Evolutionary conservation across 2,329 filamentous ascomycete genomes (phyloP), one percentile per base, ranked within the genome.

Genomic region (Nannizziopsis barbatae): DNA sequence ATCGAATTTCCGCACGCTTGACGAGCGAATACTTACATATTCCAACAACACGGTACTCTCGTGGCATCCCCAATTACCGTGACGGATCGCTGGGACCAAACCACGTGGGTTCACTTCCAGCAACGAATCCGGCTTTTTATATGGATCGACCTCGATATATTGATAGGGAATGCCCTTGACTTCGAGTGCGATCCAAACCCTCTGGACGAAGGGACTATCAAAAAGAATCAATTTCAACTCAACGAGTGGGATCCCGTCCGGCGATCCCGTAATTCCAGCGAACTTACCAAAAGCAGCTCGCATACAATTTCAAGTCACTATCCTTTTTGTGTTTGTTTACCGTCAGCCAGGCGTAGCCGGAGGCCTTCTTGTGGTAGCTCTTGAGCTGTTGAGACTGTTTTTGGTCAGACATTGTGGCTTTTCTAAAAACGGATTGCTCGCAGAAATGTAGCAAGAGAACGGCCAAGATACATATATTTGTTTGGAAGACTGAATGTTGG

Each of bases 131-230:
- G 81, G 84, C 53, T 84, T 84, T 56, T 81, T 78, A 61, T 86
- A 88, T 6, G 86, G 84, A 59, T 93, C 84, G 40, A 86, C 80
- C 65, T 94, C 87, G 57, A 87, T 81, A 65, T 93, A 94, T 61
- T 93, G 85, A 61, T 94, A 94, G 33, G 77, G 70, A 7, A 92
- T 73, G 14, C 78, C 75, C 62, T 92, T 92, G 57, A 81, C 73
- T 63, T 94, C 86, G 32, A 94, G 73, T 1, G 86, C 84, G 54
- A 94, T 92, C 87, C 87, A 94, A 20, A 92, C 84, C 14, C 86
- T 79, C 62, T 93, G 86, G 1, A 87, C 86, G 61, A 90, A 92
- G 20, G 86, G 86, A 60, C 83, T 85, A 56, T 58, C 31, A 59
- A 52, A 40, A 5, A 15, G 2, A 2, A 36, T 47, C 37, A 45